Evolutionary conservation across 768 basidiomycete genomes (phyloP).

Genomic region (Neoboletus brunneissimus): DNA sequence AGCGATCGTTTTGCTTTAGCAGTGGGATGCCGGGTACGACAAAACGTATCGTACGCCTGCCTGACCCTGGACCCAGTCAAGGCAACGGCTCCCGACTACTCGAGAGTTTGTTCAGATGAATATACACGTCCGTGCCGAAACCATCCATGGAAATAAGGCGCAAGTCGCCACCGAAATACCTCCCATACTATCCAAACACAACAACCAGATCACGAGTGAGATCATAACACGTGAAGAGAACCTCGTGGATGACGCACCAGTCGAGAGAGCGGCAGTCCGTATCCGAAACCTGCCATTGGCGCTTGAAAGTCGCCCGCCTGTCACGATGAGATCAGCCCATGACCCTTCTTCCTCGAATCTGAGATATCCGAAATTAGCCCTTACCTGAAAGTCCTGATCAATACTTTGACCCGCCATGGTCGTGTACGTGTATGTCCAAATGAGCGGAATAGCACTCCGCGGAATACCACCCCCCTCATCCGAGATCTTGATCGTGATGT

Average conservation of each 20-base stretch:
- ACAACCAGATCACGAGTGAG: background rate
- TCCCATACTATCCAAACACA: conserved; percentile 61
- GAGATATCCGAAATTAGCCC: background rate
- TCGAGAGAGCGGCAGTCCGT: conserved; percentile 88
- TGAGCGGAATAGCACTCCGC: conserved; percentile 79
- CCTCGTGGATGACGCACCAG: conserved; percentile 51
- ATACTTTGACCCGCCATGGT: conserved; percentile 72
- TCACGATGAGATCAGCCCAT: background rate
- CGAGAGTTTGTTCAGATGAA: conserved; percentile 84
- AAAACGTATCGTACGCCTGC: background rate
- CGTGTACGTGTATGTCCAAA: conserved; percentile 99
- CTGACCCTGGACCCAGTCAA: conserved; percentile 1
- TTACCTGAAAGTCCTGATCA: conserved; percentile 63
- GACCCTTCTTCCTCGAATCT: background rate
- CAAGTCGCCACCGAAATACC: conserved; percentile 93
- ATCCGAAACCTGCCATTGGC: conserved; percentile 96
- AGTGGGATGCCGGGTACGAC: background rate
- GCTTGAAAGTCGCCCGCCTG: conserved; percentile 88
- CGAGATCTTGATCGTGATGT: conserved; percentile 98
- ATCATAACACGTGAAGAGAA: background rate
- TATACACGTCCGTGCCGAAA: conserved; percentile 89
- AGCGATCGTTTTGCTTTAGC: background rate
- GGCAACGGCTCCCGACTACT: conserved; percentile 79
- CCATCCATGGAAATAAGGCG: conserved; percentile 97
- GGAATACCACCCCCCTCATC: conserved; percentile 96